Percentiles rank a stretch among this genome's conserved stretches.
These are phyloP conservation scores for Edaphochlamys debaryana DNA, from an alignment of 139 green algal genomes.

Conservation along the genomic window DNA sequence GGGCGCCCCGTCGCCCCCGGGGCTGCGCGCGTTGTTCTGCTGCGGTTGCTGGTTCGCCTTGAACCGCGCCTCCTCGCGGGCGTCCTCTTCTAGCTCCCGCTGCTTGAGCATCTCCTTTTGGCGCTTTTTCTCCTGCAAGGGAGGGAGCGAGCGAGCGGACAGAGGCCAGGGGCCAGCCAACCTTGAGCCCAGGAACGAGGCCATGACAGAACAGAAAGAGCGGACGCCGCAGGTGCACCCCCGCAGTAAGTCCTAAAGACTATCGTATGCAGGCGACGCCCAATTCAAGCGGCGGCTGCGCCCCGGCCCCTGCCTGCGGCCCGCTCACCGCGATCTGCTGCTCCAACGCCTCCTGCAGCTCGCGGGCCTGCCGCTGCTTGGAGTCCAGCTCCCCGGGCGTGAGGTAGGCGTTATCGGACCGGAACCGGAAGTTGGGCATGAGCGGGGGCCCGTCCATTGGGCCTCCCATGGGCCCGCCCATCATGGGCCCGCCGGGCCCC, in stretches of 20 bases:
- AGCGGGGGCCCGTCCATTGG: neutral
- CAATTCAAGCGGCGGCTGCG: too few relatives aligned
- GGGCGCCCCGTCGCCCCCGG: neutral
- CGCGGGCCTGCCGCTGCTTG: constrained; percentile 44
- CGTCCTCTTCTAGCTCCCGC: constrained; percentile 24
- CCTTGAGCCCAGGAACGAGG: too few relatives aligned
- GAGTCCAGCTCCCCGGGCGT: constrained; percentile 48
- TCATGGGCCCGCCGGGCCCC: neutral
- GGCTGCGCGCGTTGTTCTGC: neutral
- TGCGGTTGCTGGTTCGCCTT: neutral
- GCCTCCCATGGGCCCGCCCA: constrained; percentile 23
- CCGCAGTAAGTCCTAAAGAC: too few relatives aligned
- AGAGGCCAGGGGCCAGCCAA: too few relatives aligned
- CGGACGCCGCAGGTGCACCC: too few relatives aligned
- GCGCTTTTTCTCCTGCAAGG: constrained; percentile 43
- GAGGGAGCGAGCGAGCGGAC: too few relatives aligned
- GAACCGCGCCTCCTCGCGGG: constrained; percentile 40
- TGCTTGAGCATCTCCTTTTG: constrained; percentile 47
- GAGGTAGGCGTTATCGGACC: constrained; percentile 44
- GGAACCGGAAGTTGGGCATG: constrained; percentile 47
- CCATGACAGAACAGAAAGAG: too few relatives aligned
- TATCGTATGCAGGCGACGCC: too few relatives aligned
- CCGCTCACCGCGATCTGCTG: constrained; percentile 32
- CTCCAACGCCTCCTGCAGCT: constrained; percentile 57
- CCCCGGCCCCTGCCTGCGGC: neutral